A percentile compares a stretch with the other conserved stretches of the same genome.
Conservation (phyloP, 2,329 filamentous ascomycete genomes). For the Ceratocystis eucalypticola region DNA sequence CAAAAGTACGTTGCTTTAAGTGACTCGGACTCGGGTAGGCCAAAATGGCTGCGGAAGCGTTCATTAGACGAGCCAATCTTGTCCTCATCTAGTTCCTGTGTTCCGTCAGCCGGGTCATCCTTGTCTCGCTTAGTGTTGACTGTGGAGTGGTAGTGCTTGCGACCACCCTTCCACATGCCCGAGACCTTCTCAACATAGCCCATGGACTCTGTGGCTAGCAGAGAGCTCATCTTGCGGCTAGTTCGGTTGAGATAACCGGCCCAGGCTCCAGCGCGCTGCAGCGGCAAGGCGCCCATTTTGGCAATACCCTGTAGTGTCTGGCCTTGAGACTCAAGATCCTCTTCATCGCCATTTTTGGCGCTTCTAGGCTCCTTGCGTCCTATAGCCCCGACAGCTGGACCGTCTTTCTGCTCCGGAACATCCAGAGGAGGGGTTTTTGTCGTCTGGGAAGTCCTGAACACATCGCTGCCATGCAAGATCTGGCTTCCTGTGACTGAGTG, state of each 20-base stretch:
- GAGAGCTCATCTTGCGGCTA: conserved; percentile 65
- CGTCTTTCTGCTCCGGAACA: background rate
- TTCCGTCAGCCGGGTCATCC: conserved; percentile 33
- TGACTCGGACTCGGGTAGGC: conserved; percentile 68
- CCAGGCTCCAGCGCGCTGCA: conserved; percentile 71
- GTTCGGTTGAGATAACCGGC: conserved; percentile 70
- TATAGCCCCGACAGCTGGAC: conserved; percentile 22
- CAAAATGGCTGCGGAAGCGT: conserved; percentile 80
- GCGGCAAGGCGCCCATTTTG: conserved; percentile 57
- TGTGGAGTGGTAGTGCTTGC: conserved; percentile 66
- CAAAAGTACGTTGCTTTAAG: conserved; percentile 84
- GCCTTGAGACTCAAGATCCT: conserved; percentile 23
- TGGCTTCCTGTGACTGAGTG: conserved; percentile 60
- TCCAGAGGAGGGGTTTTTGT: background rate
- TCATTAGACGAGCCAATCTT: conserved; percentile 56
- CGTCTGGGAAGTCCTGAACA: conserved; percentile 42
- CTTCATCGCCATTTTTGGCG: conserved; percentile 15
- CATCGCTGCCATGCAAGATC: conserved; percentile 73
- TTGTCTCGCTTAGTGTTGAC: conserved; percentile 38
- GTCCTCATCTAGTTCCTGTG: conserved; percentile 33
- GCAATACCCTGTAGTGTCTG: conserved; percentile 40
- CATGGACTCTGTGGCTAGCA: conserved; percentile 83
- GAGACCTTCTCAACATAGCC: conserved; percentile 94
- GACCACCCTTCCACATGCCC: conserved; percentile 88
- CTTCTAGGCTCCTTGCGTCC: conserved; percentile 13